These are phyloP conservation scores for Boletus fagicola DNA, from an alignment of 768 basidiomycete genomes.

Conservation along the genomic window DNA sequence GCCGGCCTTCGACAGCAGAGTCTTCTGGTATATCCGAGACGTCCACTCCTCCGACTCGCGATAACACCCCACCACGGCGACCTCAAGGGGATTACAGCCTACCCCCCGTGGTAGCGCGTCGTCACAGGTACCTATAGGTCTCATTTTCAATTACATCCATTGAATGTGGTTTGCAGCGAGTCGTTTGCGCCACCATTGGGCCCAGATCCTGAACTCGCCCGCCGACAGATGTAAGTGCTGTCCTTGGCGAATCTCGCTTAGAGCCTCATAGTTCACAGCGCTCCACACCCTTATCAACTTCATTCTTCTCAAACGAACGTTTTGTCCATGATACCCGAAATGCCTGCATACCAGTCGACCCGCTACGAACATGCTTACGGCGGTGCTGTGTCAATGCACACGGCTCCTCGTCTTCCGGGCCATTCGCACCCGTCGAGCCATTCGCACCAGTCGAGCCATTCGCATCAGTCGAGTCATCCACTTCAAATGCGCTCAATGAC, in stretches of 20 bases:
- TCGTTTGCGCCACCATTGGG: conserved; percentile 44
- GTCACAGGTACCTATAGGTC: conserved; percentile 35
- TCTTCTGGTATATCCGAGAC: conserved; percentile 71
- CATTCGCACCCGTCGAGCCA: conserved; percentile 28
- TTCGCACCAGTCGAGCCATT: too few relatives aligned
- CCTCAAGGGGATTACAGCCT: conserved; percentile 39
- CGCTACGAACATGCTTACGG: conserved; percentile 56
- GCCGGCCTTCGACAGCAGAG: conserved; percentile 70
- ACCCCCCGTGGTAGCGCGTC: conserved; percentile 39
- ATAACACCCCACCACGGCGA: conserved; percentile 61
- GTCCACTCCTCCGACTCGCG: conserved; percentile 70
- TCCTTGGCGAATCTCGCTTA: neutral
- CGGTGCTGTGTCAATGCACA: conserved; percentile 31
- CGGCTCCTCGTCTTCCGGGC: conserved; percentile 39
- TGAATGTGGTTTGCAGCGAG: conserved; percentile 36
- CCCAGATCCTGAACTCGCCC: conserved; percentile 42
- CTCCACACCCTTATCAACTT: conserved; percentile 44
- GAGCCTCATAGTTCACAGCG: conserved; percentile 31
- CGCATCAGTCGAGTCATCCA: conserved; percentile 29
- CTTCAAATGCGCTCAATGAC: conserved; percentile 51
- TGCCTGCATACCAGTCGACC: conserved; percentile 46
- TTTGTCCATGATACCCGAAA: conserved; percentile 61
- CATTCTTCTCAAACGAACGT: conserved; percentile 42
- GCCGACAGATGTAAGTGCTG: conserved; percentile 47
- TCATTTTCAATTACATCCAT: conserved; percentile 3